Base-by-base conservation (phyloP, 257 asterid species). In the Fraxinus quadrangulata region DNA sequence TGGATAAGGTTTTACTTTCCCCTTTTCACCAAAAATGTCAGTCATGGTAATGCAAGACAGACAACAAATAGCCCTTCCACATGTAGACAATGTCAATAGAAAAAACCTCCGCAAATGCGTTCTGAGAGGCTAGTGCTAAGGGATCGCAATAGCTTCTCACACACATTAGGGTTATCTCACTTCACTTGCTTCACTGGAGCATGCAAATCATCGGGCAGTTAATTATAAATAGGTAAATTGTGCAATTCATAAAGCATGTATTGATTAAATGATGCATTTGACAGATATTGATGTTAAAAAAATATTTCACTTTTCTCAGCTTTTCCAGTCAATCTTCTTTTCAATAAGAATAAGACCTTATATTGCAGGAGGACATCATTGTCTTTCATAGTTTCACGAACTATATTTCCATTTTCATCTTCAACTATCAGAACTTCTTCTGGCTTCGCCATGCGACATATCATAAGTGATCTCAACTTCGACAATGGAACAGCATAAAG, bases 401-500 rank as follows among this genome's bases (percentile, higher is more conserved):
- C 99, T 75, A 95, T 95, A 85, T 95, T 95, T 78, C 99, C 99
- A 89, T 95, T 95, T 83, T 95, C 98, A 82, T 95, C 99, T 82
- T 95, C 98, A 72, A 96, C 97, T 75, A 96, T 90, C 69, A 96
- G 89, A 83, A 96, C 99, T 83, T 96, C 99, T 89, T 96, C 99
- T 31, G 99, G 99, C 87, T 96, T 96, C 11, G 99, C 99, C 99
- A 96, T 96, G 80, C 99, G 97, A 65, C 96, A 96, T 81, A 96
- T 96, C 97, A 92, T 96, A 75, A 96, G 88, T 63, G 82, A 79
- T 83, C 99, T 92, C 91, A 96, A 86, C 85, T 93, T 96, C 17
- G 99, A 96, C 99, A 93, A 88, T 12, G 99, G 96, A 67, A 71
- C 92, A 76, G 97, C 83, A 84, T 89, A 93, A 79, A 96, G 97